These are phyloP conservation scores for Coprinopsis sp. DNA, from an alignment of 768 basidiomycete genomes.

Conservation along the genomic window DNA sequence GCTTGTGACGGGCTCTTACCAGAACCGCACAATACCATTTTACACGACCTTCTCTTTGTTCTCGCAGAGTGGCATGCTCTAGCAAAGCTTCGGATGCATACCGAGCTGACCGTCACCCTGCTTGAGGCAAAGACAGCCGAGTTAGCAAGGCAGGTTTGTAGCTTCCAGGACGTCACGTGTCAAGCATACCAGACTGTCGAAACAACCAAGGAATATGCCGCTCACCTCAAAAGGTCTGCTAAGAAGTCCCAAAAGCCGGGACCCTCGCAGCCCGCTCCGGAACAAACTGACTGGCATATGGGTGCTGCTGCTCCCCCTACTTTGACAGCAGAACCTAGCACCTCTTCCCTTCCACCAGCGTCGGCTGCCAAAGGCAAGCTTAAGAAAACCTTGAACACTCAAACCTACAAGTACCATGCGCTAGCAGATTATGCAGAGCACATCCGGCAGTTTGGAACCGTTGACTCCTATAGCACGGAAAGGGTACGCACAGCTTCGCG, in stretches of 20 bases:
- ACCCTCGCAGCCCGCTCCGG: too few relatives aligned
- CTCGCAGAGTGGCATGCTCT: conserved; percentile 7
- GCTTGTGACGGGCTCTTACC: conserved; percentile 6
- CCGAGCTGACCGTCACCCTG: conserved; percentile 3
- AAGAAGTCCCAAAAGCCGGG: background rate
- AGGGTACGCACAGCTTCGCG: too few relatives aligned
- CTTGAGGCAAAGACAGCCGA: conserved; percentile 1
- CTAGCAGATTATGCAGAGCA: too few relatives aligned
- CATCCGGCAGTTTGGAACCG: too few relatives aligned
- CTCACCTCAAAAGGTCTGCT: background rate
- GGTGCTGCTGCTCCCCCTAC: too few relatives aligned
- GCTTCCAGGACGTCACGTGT: background rate
- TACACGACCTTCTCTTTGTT: conserved; percentile 4
- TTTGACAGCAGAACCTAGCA: too few relatives aligned
- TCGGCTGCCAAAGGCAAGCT: too few relatives aligned
- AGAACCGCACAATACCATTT: background rate
- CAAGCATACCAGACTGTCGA: background rate
- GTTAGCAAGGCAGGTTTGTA: background rate
- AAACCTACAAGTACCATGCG: too few relatives aligned
- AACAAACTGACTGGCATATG: too few relatives aligned
- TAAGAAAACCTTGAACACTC: too few relatives aligned
- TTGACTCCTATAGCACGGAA: too few relatives aligned
- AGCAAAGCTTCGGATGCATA: conserved; percentile 10
- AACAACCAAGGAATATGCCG: background rate
- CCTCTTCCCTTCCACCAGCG: too few relatives aligned